Conservation (phyloP, 768 basidiomycete species). For the Porphyrellus cyaneotinctus region DNA sequence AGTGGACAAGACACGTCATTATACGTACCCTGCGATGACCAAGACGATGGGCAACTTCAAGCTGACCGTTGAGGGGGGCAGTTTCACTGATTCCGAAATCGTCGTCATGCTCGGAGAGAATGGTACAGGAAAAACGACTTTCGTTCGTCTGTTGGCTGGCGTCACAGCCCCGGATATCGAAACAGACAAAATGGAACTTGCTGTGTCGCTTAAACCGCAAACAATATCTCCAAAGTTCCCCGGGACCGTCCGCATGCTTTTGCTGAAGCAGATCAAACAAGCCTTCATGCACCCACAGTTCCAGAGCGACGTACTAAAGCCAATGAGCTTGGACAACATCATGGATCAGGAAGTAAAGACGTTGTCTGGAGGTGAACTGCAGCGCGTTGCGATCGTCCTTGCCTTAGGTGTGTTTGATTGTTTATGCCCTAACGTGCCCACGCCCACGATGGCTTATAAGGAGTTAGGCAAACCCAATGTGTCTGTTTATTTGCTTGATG, state of each 20-base stretch:
- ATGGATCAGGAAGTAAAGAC: constrained; percentile 99
- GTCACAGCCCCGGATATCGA: constrained; percentile 79
- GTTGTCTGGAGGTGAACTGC: constrained; percentile 95
- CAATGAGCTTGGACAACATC: constrained; percentile 91
- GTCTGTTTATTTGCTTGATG: constrained; percentile 91
- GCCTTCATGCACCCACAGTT: constrained; percentile 99
- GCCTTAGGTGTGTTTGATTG: constrained; percentile 60
- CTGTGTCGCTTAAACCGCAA: constrained; percentile 97
- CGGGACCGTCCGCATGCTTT: constrained; percentile 91
- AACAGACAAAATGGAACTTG: constrained; percentile 73
- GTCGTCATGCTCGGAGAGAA: constrained; percentile 99
- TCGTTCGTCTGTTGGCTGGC: constrained; percentile 92
- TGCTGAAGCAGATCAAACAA: constrained; percentile 90
- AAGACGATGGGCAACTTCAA: constrained; percentile 97
- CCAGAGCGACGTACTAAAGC: constrained; percentile 96
- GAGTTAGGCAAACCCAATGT: constrained; percentile 66
- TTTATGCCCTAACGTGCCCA: not conserved
- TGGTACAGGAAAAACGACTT: constrained; percentile 98
- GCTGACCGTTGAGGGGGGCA: constrained; percentile 83
- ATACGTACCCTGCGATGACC: constrained; percentile 92
- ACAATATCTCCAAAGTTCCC: constrained; percentile 98
- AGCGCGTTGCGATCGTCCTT: constrained; percentile 94
- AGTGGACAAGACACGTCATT: constrained; percentile 82
- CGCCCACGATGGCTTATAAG: constrained; percentile 9
- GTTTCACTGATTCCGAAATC: constrained; percentile 98